These are phyloP conservation scores for Bothriochloa decipiens DNA, from an alignment of 176 grass and related monocot species.

Conservation along the genomic window DNA sequence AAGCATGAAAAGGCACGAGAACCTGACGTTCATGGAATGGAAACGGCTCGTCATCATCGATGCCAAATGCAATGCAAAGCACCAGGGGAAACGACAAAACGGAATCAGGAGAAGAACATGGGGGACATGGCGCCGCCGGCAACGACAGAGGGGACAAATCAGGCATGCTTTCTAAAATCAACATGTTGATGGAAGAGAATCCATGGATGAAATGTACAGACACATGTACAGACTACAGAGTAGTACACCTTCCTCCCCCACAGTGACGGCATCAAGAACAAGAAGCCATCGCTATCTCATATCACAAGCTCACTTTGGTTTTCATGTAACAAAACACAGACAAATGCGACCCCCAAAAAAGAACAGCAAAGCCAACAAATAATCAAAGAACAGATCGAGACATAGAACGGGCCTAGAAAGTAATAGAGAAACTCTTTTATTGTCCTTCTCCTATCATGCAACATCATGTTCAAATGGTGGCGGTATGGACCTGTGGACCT, in stretches of 20 bases:
- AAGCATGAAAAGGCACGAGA: not conserved
- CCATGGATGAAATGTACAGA: constrained; percentile 68
- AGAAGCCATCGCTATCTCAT: constrained; percentile 55
- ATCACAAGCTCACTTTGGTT: constrained; percentile 51
- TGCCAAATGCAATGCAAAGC: constrained; percentile 5
- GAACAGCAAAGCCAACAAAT: constrained; percentile 83
- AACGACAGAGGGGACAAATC: constrained; percentile 28
- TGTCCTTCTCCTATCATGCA: constrained; percentile 50
- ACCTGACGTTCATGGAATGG: not conserved
- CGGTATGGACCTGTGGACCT: constrained; percentile 60
- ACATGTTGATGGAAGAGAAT: constrained; percentile 48
- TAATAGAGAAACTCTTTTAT: constrained; percentile 33
- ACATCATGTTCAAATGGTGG: constrained; percentile 64
- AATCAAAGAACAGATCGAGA: constrained; percentile 60
- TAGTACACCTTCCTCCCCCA: not conserved
- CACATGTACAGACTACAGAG: constrained; percentile 69
- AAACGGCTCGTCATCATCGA: not conserved
- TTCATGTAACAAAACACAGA: constrained; percentile 47
- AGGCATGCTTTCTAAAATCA: constrained; percentile 23
- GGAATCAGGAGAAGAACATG: constrained; percentile 41
- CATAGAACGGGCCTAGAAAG: constrained; percentile 40
- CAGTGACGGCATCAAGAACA: not conserved
- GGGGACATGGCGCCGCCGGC: constrained; percentile 21
- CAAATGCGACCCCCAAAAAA: constrained; percentile 42
- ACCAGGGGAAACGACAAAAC: constrained; percentile 26